Evolutionary conservation across 306 rosid genomes (phyloP), one percentile per base, ranked within the genome.

Genomic region (Datisca glomerata): DNA sequence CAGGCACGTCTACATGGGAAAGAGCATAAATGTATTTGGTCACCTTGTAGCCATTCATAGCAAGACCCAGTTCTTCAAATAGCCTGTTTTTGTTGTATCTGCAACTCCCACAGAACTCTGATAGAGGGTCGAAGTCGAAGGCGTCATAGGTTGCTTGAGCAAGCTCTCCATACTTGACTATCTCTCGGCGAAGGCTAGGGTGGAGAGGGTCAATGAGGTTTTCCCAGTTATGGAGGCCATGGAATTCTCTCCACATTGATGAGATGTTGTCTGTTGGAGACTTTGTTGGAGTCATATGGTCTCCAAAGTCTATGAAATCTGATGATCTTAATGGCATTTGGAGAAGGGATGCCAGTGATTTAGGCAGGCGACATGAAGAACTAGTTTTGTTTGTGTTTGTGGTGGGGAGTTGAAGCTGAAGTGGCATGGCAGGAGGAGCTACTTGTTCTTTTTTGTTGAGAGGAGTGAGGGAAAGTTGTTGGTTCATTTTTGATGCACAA

Each of bases 81-180:
- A 78, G 20, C 31, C 57, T 75, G 18, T 44, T 55, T 1, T 28
- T 22, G 49, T 72, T 67, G 64, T 66, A 75, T 33, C 71, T 67
- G 13, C 85, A 74, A 45, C 81, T 82, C 16, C 87, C 87, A 1
- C 86, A 61, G 12, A 56, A 77, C 45, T 71, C 81, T 0, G 87
- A 82, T 50, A 66, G 56, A 1, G 77, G 47, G 25, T 75, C 85
- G 27, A 59, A 72, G 37, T 83, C 85, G 19, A 78, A 78, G 19
- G 85, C 85, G 18, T 78, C 85, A 27, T 75, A 83, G 16, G 94
- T 72, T 15, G 89, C 81, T 43, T 75, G 85, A 3, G 81, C 65
- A 16, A 83, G 75, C 31, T 83, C 94, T 4, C 94, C 94, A 4
- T 75, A 83, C 41, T 75, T 78, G 51, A 83, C 60, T 14, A 83